Evolutionary conservation across 495 filamentous ascomycete species (phyloP).

Genomic region (Neurospora sp.): DNA sequence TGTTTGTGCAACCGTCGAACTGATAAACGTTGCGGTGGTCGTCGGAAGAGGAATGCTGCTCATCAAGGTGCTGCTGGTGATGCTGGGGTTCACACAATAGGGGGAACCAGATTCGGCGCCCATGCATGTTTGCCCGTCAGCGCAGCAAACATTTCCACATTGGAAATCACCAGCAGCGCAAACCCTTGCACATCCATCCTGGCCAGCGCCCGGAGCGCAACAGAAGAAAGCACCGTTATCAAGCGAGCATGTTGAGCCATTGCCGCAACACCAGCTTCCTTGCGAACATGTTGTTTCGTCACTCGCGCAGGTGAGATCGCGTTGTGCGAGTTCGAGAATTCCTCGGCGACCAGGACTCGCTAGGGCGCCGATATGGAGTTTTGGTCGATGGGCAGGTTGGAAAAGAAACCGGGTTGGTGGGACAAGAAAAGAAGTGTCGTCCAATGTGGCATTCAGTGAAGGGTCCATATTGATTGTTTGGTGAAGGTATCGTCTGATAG

Average conservation of each 20-base stretch:
- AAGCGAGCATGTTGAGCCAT: slow-evolving; percentile 7
- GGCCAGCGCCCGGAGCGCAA: slow-evolving; percentile 6
- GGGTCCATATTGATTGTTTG: not conserved
- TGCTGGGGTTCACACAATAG: slow-evolving; percentile 5
- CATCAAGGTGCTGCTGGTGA: not conserved
- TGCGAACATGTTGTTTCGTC: slow-evolving; percentile 11
- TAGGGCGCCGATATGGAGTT: slow-evolving; percentile 1
- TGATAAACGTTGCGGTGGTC: not conserved
- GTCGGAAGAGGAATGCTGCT: not conserved
- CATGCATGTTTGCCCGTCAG: slow-evolving; percentile 10
- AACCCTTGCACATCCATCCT: slow-evolving; percentile 7
- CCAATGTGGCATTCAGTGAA: not conserved
- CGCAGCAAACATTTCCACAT: slow-evolving; percentile 16
- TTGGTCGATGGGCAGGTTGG: slow-evolving; percentile 2
- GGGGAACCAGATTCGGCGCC: slow-evolving; percentile 5
- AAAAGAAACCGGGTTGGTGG: slow-evolving; percentile 5
- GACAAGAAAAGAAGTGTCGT: not conserved
- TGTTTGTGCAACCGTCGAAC: not conserved
- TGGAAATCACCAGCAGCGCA: slow-evolving; percentile 17
- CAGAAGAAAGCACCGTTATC: slow-evolving; percentile 12
- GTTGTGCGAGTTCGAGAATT: not conserved
- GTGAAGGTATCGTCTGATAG: not conserved
- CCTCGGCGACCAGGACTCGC: not conserved
- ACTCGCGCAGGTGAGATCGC: slow-evolving; percentile 1
- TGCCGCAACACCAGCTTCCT: slow-evolving; percentile 16